A percentile compares a stretch with the other conserved stretches of the same genome.
These are phyloP conservation scores for Acer negundo DNA, from an alignment of 345 rosid genomes.

Conservation along the genomic window DNA sequence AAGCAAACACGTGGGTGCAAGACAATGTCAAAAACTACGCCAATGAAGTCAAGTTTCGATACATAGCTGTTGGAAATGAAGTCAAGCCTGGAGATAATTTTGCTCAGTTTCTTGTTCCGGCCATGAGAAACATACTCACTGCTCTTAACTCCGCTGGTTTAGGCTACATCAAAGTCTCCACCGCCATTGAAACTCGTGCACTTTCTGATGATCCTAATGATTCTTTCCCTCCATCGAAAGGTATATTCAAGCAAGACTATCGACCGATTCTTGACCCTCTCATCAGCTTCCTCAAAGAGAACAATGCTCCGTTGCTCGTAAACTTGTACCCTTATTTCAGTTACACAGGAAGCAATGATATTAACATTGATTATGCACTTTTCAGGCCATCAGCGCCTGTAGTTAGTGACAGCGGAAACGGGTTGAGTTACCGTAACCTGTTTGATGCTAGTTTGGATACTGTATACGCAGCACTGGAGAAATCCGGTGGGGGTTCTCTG, in stretches of 20 bases:
- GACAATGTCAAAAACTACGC: conserved; percentile 31
- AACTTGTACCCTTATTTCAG: conserved; percentile 44
- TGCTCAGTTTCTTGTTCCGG: conserved; percentile 37
- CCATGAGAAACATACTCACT: conserved; percentile 35
- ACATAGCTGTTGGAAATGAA: conserved; percentile 44
- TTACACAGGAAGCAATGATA: conserved; percentile 17
- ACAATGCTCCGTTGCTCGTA: conserved; percentile 38
- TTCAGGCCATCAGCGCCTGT: conserved; percentile 26
- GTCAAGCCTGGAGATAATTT: conserved; percentile 28
- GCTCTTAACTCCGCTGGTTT: conserved; percentile 36
- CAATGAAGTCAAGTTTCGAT: neutral
- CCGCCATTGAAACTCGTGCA: conserved; percentile 33
- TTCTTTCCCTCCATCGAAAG: conserved; percentile 45
- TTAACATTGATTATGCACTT: conserved; percentile 45
- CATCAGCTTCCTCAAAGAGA: conserved; percentile 32
- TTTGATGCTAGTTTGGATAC: conserved; percentile 60
- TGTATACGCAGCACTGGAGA: conserved; percentile 56
- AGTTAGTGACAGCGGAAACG: conserved; percentile 27
- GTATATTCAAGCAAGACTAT: conserved; percentile 27
- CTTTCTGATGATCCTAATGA: no score
- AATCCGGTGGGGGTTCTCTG: conserved; percentile 44
- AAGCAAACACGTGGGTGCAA: conserved; percentile 45
- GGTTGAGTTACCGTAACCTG: conserved; percentile 40
- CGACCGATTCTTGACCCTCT: conserved; percentile 34
- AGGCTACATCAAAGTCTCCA: conserved; percentile 47